These are phyloP conservation scores for Cercophora newfieldiana DNA, from an alignment of 495 filamentous ascomycete genomes.

Conservation along the genomic window DNA sequence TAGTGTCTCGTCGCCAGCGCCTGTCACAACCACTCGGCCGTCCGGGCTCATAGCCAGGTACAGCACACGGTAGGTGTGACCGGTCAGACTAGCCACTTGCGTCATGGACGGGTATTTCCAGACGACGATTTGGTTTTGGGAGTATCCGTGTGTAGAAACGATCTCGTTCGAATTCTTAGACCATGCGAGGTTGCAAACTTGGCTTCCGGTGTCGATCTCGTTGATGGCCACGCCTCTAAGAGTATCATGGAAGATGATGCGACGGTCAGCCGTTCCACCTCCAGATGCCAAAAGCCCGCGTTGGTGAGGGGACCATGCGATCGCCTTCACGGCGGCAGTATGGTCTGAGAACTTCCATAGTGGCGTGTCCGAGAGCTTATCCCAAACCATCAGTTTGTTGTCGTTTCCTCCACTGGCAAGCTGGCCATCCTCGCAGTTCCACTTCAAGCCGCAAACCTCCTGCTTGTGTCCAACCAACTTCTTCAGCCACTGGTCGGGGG, in stretches of 20 bases:
- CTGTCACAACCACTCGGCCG: conserved; percentile 89
- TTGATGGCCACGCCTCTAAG: conserved; percentile 72
- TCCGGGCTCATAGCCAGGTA: conserved; percentile 98
- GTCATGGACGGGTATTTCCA: conserved; percentile 99
- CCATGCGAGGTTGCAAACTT: conserved; percentile 97
- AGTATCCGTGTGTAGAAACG: conserved; percentile 96
- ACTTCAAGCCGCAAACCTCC: conserved; percentile 95
- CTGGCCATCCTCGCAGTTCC: conserved; percentile 94
- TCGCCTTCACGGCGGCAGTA: conserved; percentile 93
- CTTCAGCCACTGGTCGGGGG: conserved; percentile 84
- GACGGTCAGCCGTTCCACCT: conserved; percentile 90
- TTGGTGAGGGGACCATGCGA: conserved; percentile 98
- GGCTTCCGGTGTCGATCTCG: conserved; percentile 91
- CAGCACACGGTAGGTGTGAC: conserved; percentile 92
- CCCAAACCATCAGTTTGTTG: conserved; percentile 98
- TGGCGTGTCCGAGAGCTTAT: conserved; percentile 82
- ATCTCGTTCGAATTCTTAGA: conserved; percentile 94
- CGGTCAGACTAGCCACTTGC: conserved; percentile 90
- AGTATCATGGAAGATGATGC: conserved; percentile 98
- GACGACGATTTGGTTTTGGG: conserved; percentile 95
- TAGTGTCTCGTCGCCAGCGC: conserved; percentile 93
- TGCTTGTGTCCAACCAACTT: conserved; percentile 94
- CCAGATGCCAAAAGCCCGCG: conserved; percentile 91
- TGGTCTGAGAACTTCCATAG: conserved; percentile 91
- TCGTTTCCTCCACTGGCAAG: conserved; percentile 97